These are phyloP conservation scores for Rhodotorula mucilaginosa DNA, from an alignment of 1,284 basidiomycete species.

Conservation along the genomic window DNA sequence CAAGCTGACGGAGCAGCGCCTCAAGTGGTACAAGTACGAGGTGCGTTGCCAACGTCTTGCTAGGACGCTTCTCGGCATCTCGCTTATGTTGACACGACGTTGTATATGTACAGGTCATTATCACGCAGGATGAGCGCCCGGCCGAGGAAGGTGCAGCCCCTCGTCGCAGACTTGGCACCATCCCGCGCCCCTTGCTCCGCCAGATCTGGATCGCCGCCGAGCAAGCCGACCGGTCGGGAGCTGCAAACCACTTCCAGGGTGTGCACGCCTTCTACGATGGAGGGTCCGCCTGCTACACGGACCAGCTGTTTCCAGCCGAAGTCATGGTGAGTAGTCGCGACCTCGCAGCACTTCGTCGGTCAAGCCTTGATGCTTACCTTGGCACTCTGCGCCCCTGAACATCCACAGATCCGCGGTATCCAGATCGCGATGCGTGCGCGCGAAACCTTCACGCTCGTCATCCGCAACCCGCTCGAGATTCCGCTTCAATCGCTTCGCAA, in stretches of 20 bases:
- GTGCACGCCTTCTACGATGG: slow-evolving; percentile 15
- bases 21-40: slow-evolving; percentile 27
- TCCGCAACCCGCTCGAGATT: slow-evolving; percentile 16
- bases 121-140: neutral
- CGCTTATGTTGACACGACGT: neutral
- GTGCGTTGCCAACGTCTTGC: neutral
- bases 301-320: neutral
- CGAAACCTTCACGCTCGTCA: slow-evolving; percentile 4
- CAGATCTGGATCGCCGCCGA: slow-evolving; percentile 15
- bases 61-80: fast-evolving
- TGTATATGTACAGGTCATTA: slow-evolving; percentile 6
- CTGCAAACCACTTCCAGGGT: neutral
- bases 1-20: neutral
- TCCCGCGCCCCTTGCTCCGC: slow-evolving; percentile 12
- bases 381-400: too few species aligned
- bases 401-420: slow-evolving; percentile 9
- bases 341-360: neutral
- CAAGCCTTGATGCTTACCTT: too few species aligned
- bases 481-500: slow-evolving; percentile 5
- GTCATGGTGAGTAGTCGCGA: neutral
- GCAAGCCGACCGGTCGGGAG: neutral
- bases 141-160: neutral
- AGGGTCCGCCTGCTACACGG: slow-evolving; percentile 2
- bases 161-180: neutral
- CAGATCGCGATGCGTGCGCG: neutral